phyloP scores from a whole-genome alignment of 2,329 filamentous ascomycete species.

The Trichoderma sp. region DNA sequence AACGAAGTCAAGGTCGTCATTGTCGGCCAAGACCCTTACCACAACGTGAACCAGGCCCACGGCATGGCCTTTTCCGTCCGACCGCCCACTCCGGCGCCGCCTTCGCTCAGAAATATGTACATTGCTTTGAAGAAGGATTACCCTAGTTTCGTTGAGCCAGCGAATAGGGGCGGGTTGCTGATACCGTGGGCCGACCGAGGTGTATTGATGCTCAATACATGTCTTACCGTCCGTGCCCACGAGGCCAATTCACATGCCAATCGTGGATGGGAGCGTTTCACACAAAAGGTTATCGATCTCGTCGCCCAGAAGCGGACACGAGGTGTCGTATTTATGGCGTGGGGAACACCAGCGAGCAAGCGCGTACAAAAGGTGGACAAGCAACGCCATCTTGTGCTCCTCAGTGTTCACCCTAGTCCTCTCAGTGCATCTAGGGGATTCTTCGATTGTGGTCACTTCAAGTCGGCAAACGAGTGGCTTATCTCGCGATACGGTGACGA shows the following conservation, averaged over 20 bases:
- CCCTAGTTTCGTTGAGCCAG: constrained; percentile 72
- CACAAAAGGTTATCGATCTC: constrained; percentile 85
- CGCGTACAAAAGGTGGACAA: constrained; percentile 73
- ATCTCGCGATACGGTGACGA: constrained; percentile 74
- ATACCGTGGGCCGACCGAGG: constrained; percentile 94
- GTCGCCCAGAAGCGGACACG: constrained; percentile 73
- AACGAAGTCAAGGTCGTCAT: constrained; percentile 89
- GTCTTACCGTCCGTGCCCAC: constrained; percentile 87
- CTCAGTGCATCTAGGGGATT: constrained; percentile 81
- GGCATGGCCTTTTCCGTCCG: constrained; percentile 95
- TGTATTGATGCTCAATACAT: constrained; percentile 92
- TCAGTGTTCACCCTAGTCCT: constrained; percentile 91
- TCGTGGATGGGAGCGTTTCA: constrained; percentile 91
- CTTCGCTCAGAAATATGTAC: constrained; percentile 93
- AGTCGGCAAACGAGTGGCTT: constrained; percentile 83
- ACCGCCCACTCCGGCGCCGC: constrained; percentile 82
- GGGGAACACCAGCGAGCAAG: constrained; percentile 84
- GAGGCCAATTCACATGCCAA: constrained; percentile 83
- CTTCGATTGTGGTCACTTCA: constrained; percentile 81
- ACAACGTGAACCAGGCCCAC: constrained; percentile 93
- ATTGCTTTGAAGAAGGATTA: constrained; percentile 86
- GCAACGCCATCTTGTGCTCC: constrained; percentile 76
- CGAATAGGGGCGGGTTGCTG: constrained; percentile 77
- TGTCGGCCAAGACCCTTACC: constrained; percentile 94
- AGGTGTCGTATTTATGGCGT: constrained; percentile 93